phyloP scores from a whole-genome alignment of 202 grass and related monocot genomes.

The Schoenoplectus tabernaemontani region DNA sequence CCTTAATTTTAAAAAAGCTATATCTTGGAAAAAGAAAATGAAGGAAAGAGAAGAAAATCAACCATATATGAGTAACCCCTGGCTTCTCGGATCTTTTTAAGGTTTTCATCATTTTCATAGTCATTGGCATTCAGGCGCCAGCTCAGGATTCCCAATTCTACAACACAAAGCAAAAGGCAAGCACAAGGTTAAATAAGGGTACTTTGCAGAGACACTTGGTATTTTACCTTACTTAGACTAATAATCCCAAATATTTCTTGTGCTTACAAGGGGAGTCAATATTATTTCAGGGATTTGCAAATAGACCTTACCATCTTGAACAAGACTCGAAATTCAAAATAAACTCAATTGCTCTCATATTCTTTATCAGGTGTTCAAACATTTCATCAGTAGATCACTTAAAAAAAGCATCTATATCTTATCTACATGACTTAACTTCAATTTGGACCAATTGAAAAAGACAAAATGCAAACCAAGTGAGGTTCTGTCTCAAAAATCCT shows the following conservation, averaged over 20 bases:
- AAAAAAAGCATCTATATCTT: too few relatives aligned
- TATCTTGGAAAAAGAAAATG: neutral
- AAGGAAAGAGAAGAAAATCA: neutral
- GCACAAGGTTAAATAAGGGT: neutral
- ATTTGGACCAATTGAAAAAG: too few relatives aligned
- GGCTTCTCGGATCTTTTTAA: constrained; percentile 92
- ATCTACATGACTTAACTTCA: too few relatives aligned
- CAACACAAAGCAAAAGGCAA: neutral
- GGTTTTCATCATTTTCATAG: constrained; percentile 77
- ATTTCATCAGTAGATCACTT: neutral
- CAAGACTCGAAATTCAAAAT: neutral
- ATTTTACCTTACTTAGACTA: neutral
- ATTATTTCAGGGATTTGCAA: neutral
- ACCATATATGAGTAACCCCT: constrained; percentile 90
- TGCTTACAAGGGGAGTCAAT: neutral
- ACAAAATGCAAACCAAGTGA: too few relatives aligned
- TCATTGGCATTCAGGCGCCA: constrained; percentile 67
- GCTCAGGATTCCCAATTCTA: constrained; percentile 83
- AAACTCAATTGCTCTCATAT: neutral
- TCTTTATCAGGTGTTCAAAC: neutral
- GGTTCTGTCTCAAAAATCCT: too few relatives aligned
- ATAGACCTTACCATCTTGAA: neutral
- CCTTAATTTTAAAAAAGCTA: neutral
- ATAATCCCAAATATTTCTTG: neutral
- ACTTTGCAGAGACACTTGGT: neutral